These are phyloP conservation scores for Ogataea ramenticola DNA, from an alignment of 805 yeast genomes.

Conservation along the genomic window DNA sequence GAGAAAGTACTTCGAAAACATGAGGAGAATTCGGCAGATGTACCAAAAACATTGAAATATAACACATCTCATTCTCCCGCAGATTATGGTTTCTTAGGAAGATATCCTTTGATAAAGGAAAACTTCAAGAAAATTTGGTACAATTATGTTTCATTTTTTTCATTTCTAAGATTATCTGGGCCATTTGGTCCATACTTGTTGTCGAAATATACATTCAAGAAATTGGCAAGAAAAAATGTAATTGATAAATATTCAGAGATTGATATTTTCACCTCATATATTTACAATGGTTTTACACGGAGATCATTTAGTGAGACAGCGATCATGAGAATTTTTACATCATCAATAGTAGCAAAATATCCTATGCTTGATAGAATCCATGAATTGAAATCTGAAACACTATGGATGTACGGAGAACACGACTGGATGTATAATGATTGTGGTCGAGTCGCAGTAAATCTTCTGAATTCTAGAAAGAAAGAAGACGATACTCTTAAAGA, in stretches of 20 bases:
- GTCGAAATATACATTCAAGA: slow-evolving; percentile 19
- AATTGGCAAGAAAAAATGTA: slow-evolving; percentile 21
- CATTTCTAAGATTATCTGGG: slow-evolving; percentile 38
- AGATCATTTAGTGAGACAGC: slow-evolving; percentile 27
- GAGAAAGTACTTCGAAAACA: slow-evolving; percentile 1
- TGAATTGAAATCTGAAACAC: slow-evolving; percentile 23
- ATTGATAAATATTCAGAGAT: slow-evolving; percentile 19
- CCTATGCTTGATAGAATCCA: slow-evolving; percentile 57
- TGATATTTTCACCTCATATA: slow-evolving; percentile 23
- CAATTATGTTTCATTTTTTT: slow-evolving; percentile 38
- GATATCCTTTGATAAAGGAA: slow-evolving; percentile 35
- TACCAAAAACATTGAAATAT: slow-evolving; percentile 5
- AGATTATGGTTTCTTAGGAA: slow-evolving; percentile 36
- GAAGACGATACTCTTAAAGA: slow-evolving; percentile 4
- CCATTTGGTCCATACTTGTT: slow-evolving; percentile 27
- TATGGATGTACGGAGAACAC: slow-evolving; percentile 57
- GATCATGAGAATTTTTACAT: slow-evolving; percentile 43
- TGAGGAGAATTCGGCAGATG: background rate
- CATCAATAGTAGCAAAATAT: slow-evolving; percentile 53
- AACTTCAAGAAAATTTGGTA: slow-evolving; percentile 31
- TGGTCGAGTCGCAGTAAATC: slow-evolving; percentile 37
- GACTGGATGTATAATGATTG: slow-evolving; percentile 72
- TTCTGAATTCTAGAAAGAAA: slow-evolving; percentile 9
- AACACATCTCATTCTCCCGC: slow-evolving; percentile 37
- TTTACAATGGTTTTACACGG: slow-evolving; percentile 24